These are phyloP conservation scores for Mesostigma viride DNA, from an alignment of 139 green algal genomes.

Conservation along the genomic window DNA sequence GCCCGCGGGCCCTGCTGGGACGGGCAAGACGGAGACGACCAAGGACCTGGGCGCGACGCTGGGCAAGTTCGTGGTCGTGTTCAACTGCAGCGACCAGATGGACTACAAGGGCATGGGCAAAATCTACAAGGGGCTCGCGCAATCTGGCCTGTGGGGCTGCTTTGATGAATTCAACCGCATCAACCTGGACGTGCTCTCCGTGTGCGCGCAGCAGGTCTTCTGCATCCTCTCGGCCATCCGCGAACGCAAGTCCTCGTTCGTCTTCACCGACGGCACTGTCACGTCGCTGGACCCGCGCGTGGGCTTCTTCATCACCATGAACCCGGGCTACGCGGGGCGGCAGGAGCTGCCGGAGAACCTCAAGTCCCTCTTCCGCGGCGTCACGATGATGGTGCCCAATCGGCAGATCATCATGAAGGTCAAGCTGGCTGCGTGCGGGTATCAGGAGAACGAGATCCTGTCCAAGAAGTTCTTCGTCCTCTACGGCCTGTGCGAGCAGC, in stretches of 20 bases:
- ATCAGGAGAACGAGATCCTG: slow-evolving; percentile 86
- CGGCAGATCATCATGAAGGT: slow-evolving; percentile 95
- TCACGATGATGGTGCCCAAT: slow-evolving; percentile 97
- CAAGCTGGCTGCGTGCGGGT: slow-evolving; percentile 83
- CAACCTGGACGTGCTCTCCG: slow-evolving; percentile 89
- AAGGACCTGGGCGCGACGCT: slow-evolving; percentile 73
- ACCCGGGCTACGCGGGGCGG: slow-evolving; percentile 76
- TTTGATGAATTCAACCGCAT: slow-evolving; percentile 99
- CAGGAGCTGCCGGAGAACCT: slow-evolving; percentile 95
- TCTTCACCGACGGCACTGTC: slow-evolving; percentile 82
- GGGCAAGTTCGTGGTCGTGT: slow-evolving; percentile 94
- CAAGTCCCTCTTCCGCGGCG: slow-evolving; percentile 90
- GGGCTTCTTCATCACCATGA: slow-evolving; percentile 98
- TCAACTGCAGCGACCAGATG: slow-evolving; percentile 96
- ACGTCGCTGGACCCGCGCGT: slow-evolving; percentile 75
- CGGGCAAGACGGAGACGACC: slow-evolving; percentile 93
- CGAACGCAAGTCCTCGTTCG: slow-evolving; percentile 77
- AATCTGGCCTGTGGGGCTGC: slow-evolving; percentile 88
- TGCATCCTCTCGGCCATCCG: slow-evolving; percentile 83
- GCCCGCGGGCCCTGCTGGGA: slow-evolving; percentile 80
- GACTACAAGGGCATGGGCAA: slow-evolving; percentile 93
- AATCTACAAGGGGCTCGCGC: slow-evolving; percentile 93
- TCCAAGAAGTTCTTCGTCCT: slow-evolving; percentile 92
- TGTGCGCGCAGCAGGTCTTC: slow-evolving; percentile 85
- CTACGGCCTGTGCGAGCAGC: slow-evolving; percentile 92